Percentiles rank a stretch among this genome's conserved stretches.
Conservation (phyloP, 176 grass and related monocot species). For the Aegilops sharonensis region DNA sequence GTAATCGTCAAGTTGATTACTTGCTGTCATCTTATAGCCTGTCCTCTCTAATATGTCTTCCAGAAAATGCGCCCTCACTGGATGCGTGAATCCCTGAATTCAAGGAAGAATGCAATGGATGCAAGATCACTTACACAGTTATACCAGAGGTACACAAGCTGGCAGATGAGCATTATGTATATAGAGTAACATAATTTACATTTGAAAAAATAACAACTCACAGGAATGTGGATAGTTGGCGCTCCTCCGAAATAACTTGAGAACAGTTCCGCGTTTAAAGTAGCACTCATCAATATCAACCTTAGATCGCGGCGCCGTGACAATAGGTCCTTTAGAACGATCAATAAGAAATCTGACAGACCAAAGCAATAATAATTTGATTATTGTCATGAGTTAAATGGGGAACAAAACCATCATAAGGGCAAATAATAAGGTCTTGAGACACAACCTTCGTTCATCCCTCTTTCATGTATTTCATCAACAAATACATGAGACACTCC, state of each 20-base stretch:
- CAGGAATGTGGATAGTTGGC: conserved; percentile 90
- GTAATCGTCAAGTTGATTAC: conserved; percentile 95
- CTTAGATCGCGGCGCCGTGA: conserved; percentile 82
- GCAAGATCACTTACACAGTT: conserved; percentile 22
- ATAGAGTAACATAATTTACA: conserved; percentile 11
- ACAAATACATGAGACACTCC: conserved; percentile 98
- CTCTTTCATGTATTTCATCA: conserved; percentile 99
- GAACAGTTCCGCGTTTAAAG: conserved; percentile 93
- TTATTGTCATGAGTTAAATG: conserved; percentile 17
- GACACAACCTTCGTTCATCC: conserved; percentile 96
- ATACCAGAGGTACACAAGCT: conserved; percentile 10
- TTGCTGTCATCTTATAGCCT: conserved; percentile 87
- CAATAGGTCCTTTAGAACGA: conserved; percentile 90
- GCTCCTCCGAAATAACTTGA: conserved; percentile 95
- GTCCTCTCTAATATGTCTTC: conserved; percentile 97
- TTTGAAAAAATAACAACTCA: conserved; percentile 48
- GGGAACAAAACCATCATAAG: background rate
- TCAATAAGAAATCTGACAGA: conserved; percentile 93
- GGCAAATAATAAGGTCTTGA: background rate
- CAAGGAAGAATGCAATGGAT: conserved; percentile 21
- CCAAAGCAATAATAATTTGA: background rate
- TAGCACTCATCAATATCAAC: conserved; percentile 99
- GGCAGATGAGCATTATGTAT: conserved; percentile 7
- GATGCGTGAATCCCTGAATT: conserved; percentile 88
- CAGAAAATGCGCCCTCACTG: conserved; percentile 87